Conservation (phyloP, 805 yeast genomes). For the Naumovozyma castellii region DNA sequence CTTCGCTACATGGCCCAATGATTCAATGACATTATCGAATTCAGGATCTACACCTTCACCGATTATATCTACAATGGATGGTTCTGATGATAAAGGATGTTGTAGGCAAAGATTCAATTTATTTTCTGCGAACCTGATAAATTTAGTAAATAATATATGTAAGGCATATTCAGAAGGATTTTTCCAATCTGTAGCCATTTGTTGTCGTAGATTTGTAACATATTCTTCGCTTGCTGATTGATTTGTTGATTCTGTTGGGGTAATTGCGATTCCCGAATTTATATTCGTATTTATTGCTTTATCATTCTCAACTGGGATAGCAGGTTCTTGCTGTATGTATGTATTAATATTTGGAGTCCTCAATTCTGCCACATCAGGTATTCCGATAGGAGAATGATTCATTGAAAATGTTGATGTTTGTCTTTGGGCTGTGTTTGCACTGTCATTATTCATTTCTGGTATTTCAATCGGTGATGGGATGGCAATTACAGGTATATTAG, state of each 20-base stretch:
- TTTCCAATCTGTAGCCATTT: constrained; percentile 46
- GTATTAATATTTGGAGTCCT: too few relatives aligned
- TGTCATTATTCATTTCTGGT: constrained; percentile 1
- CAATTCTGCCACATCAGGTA: background rate
- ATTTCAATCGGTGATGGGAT: constrained; percentile 13
- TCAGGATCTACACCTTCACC: constrained; percentile 80
- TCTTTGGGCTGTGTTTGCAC: background rate
- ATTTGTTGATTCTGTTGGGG: constrained; percentile 9
- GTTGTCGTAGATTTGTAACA: constrained; percentile 28
- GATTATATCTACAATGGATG: constrained; percentile 66
- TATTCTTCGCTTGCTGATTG: constrained; percentile 19
- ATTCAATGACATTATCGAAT: constrained; percentile 76
- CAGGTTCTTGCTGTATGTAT: too few relatives aligned
- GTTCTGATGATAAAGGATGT: constrained; percentile 55
- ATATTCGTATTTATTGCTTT: constrained; percentile 1
- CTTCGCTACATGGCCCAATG: constrained; percentile 84
- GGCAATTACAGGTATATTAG: constrained; percentile 9
- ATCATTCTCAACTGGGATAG: too few relatives aligned
- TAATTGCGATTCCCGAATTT: constrained; percentile 1
- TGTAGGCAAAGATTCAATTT: constrained; percentile 66
- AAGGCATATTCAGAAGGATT: constrained; percentile 84
- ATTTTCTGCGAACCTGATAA: constrained; percentile 86
- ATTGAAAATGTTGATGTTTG: background rate
- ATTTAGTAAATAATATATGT: constrained; percentile 89
- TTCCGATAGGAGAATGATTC: constrained; percentile 1